Evolutionary conservation across 2,329 filamentous ascomycete species (phyloP), one percentile per base, ranked within the genome.

Genomic region (Pseudovirgaria hyperparasitica): DNA sequence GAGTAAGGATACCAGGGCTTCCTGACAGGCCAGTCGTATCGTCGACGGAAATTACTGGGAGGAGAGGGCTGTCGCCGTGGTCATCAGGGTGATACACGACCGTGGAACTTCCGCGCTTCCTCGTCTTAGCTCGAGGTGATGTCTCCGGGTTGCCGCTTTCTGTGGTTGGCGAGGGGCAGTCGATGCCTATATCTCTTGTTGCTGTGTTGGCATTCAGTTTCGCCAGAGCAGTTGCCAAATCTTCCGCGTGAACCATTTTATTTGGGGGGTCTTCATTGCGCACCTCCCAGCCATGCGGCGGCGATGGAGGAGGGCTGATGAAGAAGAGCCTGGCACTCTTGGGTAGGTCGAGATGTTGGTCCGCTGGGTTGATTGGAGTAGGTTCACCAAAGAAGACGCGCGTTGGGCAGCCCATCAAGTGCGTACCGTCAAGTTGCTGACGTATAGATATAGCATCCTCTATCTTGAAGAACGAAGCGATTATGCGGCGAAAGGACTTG

Each of bases 401-500:
- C 17, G 54, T 48, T 22, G 50, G 65, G 60, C 16, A 68, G 42
- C 79, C 81, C 57, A 86, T 69, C 38, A 87, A 65, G 14, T 61
- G 60, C 55, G 85, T 76, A 42, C 76, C 75, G 44, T 90, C 80
- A 55, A 84, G 80, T 29, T 76, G 63, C 39, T 72, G 62, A 36
- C 79, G 75, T 30, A 87, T 77, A 30, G 64, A 62, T 41, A 82
- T 72, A 30, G 82, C 80, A 28, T 76, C 70, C 28, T 75, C 68
- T 43, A 69, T 63, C 34, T 73, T 71, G 54, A 68, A 76, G 63
- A 90, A 87, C 40, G 79, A 82, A 34, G 81, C 72, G 41, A 87
- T 66, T 45, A 90, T 84, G 50, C 82, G 76, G 37, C 76, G 72
- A 65, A 90, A 84, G 5, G 78, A 85, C 52, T 82, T 82, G 36